phyloP scores from a whole-genome alignment of 306 rosid genomes.

The Prunus campanulata region DNA sequence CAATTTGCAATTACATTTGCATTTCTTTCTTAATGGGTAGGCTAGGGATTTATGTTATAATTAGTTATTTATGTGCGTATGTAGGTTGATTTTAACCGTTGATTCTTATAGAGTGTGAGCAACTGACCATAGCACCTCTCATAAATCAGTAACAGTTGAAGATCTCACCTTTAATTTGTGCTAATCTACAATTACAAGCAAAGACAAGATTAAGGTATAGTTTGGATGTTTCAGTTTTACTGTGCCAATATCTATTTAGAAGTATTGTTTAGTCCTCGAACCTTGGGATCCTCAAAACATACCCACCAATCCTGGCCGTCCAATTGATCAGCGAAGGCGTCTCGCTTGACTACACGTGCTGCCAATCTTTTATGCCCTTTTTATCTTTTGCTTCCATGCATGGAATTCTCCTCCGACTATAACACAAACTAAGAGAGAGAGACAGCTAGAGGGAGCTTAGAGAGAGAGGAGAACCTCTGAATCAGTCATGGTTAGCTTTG shows the following conservation, averaged over 20 bases:
- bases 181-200: slow-evolving; percentile 26
- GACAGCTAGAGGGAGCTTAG: slow-evolving; percentile 3
- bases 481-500: slow-evolving; percentile 46
- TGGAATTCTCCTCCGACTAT: slow-evolving; percentile 86
- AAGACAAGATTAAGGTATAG: slow-evolving; percentile 33
- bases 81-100: no score
- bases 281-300: slow-evolving; percentile 43
- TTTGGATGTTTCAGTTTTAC: slow-evolving; percentile 39
- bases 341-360: slow-evolving; percentile 67
- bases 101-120: no score
- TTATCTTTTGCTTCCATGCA: slow-evolving; percentile 74
- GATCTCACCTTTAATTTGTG: slow-evolving; percentile 41
- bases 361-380: slow-evolving; percentile 44
- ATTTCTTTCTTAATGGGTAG: neutral
- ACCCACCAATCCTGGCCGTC: slow-evolving; percentile 49
- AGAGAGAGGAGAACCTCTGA: slow-evolving; percentile 19
- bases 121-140: neutral
- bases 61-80: no score
- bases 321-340: slow-evolving; percentile 38
- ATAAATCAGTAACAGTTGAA: slow-evolving; percentile 22
- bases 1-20: neutral
- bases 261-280: neutral
- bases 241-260: neutral
- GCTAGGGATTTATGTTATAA: no score
- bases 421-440: slow-evolving; percentile 28